Evolutionary conservation across 306 rosid species (phyloP).

Genomic region (Trifolium subterraneum): DNA sequence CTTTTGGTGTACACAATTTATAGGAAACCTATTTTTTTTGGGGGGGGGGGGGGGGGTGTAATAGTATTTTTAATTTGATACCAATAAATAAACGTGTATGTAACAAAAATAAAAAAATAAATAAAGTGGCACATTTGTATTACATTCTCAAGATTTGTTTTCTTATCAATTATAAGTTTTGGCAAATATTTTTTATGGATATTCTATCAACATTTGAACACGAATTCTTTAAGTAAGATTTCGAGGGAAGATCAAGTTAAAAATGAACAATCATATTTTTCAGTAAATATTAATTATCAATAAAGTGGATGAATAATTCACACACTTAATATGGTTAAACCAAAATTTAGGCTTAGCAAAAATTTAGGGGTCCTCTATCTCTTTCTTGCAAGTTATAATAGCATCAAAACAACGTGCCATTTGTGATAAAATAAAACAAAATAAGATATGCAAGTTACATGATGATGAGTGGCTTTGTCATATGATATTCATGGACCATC

Average conservation of each 20-base stretch:
- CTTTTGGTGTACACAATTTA: conserved; percentile 29
- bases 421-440: neutral
- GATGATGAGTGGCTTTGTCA: conserved; percentile 23
- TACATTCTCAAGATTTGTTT: neutral
- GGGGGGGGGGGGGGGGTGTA: too few relatives aligned
- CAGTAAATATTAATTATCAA: neutral
- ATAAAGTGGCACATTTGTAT: neutral
- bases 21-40: neutral
- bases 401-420: neutral
- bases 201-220: neutral
- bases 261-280: neutral
- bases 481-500: conserved; percentile 32
- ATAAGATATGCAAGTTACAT: conserved; percentile 26
- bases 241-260: neutral
- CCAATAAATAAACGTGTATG: neutral
- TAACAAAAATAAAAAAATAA: neutral
- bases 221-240: neutral
- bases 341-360: too few relatives aligned
- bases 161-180: neutral
- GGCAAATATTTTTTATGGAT: neutral
- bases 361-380: neutral
- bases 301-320: neutral
- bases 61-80: neutral
- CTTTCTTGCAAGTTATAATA: neutral
- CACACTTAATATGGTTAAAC: neutral